Evolutionary conservation across 2,329 filamentous ascomycete genomes (phyloP), one percentile per base, ranked within the genome.

Genomic region (Trichophyton simii): DNA sequence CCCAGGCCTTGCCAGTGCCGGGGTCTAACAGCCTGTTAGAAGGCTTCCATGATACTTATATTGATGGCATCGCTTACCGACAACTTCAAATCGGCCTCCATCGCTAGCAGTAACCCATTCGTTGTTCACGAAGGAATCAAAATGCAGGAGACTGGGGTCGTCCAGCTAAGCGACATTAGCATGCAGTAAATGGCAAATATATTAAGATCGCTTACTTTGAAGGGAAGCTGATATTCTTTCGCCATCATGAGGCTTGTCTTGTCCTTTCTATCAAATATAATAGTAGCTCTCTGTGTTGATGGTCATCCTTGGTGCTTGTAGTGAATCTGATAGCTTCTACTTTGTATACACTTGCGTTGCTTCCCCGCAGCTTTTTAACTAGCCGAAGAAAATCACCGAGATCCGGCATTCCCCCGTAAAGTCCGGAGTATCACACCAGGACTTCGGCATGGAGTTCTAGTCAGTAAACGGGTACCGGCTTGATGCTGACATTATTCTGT

Each of bases 91-190:
- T 0, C 78, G 76, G 38, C 75, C 72, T 57, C 77, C 77, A 34
- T 75, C 77, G 50, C 74, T 75, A 15, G 80, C 74, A 11, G 72
- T 61, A 0, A 78, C 72, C 73, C 78, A 79, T 66, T 77, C 65
- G 59, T 79, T 77, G 61, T 81, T 73, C 60, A 83, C 72, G 60
- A 79, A 78, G 57, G 78, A 81, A 63, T 82, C 77, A 48, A 76
- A 76, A 38, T 78, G 75, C 15, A 80, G 72, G 13, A 83, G 75
- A 28, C 72, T 74, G 1, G 75, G 73, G 67, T 83, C 76, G 20
- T 74, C 70, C 38, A 83, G 73, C 66, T 78, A 64, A 15, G 38
- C n/a, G 9, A 59, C 9, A 28, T 20, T 38, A 48, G 20, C 44
- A 48, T 44, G 15, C 18, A 50, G 3, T 41, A 52, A 3, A 36